These are phyloP conservation scores for Mediolabrus comicus DNA, from an alignment of 108 stramenopile genomes.

Conservation along the genomic window DNA sequence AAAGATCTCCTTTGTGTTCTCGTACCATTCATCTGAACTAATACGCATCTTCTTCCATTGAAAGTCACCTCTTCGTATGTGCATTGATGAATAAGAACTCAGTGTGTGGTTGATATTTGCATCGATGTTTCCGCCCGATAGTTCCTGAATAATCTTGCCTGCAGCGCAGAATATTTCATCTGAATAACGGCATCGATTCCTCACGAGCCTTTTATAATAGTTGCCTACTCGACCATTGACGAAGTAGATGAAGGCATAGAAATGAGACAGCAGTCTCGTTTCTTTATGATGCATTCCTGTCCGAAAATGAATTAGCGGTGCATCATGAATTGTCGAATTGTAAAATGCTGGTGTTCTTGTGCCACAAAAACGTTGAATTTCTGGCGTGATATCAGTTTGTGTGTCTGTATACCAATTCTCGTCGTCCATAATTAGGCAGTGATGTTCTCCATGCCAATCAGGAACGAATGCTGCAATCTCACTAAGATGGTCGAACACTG, in stretches of 20 bases:
- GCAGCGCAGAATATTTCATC: constrained; percentile 87
- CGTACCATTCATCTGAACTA: constrained; percentile 67
- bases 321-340: constrained; percentile 27
- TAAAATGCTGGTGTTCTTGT: constrained; percentile 20
- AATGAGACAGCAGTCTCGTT: constrained; percentile 77
- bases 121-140: constrained; percentile 45
- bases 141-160: constrained; percentile 78
- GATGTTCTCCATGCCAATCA: constrained; percentile 35
- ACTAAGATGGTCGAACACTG: constrained; percentile 52
- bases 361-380: constrained; percentile 15
- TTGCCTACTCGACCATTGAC: constrained; percentile 63
- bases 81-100: constrained; percentile 69
- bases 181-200: constrained; percentile 79
- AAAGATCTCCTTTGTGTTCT: constrained; percentile 69
- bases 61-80: constrained; percentile 82
- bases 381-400: neutral
- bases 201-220: constrained; percentile 74
- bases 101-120: constrained; percentile 27
- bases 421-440: constrained; percentile 70
- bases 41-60: constrained; percentile 79
- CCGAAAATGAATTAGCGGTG: constrained; percentile 61
- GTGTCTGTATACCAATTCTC: constrained; percentile 21
- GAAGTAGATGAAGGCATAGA: constrained; percentile 80
- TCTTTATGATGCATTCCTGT: constrained; percentile 45
- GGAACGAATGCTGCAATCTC: constrained; percentile 49